Percentiles rank a stretch among this genome's conserved stretches.
These are phyloP conservation scores for Pythium diclinum DNA, from an alignment of 352 stramenopile species.

Conservation along the genomic window DNA sequence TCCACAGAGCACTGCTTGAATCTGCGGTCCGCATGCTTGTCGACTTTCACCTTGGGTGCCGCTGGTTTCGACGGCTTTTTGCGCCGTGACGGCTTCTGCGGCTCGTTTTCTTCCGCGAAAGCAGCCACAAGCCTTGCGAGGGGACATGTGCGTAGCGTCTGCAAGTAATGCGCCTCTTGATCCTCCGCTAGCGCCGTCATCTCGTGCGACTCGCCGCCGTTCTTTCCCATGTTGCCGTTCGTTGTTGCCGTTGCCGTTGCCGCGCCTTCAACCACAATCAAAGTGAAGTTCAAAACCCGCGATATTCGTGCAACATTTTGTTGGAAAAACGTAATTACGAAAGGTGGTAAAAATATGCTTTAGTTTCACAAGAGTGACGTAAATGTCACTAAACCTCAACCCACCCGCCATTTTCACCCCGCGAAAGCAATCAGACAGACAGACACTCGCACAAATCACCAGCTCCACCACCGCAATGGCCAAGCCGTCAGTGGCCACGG, in stretches of 20 bases:
- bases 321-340: neutral
- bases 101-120: neutral
- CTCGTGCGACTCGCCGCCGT: neutral
- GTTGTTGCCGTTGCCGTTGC: neutral
- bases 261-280: neutral
- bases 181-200: neutral
- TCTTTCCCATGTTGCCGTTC: neutral
- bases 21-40: neutral
- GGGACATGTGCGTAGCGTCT: neutral
- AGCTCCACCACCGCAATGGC: neutral
- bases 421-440: too few relatives aligned
- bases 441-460: too few relatives aligned
- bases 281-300: neutral
- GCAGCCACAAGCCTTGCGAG: neutral
- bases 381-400: constrained; percentile 1
- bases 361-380: neutral
- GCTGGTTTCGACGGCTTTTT: too few relatives aligned
- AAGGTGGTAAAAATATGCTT: too few relatives aligned
- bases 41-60: neutral
- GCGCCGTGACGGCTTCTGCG: neutral
- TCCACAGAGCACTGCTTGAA: neutral
- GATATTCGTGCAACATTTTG: neutral
- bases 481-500: neutral
- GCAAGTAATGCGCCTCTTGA: neutral
- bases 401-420: neutral